These are phyloP conservation scores for Saturnispora galanensis DNA, from an alignment of 805 yeast species.

Conservation along the genomic window DNA sequence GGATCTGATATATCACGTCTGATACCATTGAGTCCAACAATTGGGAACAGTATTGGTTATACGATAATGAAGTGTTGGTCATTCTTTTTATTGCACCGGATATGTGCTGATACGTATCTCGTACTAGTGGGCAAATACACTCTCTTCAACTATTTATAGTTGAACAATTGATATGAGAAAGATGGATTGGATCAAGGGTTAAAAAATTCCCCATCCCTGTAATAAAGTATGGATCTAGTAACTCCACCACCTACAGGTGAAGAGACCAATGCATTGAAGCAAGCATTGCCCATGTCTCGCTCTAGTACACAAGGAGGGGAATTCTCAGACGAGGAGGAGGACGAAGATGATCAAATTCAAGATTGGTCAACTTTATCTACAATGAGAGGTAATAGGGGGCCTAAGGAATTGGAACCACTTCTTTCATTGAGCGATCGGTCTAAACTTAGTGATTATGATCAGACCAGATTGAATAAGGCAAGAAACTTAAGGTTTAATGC, in stretches of 20 bases:
- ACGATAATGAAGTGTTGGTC: constrained; percentile 19
- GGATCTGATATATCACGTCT: constrained; percentile 27
- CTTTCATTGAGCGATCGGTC: constrained; percentile 7
- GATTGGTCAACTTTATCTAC: constrained; percentile 40
- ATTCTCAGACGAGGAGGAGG: constrained; percentile 20
- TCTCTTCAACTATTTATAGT: too few species aligned
- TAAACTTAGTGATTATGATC: constrained; percentile 22
- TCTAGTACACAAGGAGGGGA: constrained; percentile 2
- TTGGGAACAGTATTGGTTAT: constrained; percentile 23
- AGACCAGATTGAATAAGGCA: constrained; percentile 36
- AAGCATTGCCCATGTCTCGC: neutral
- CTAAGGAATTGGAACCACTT: constrained; percentile 71
- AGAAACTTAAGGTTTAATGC: constrained; percentile 68
- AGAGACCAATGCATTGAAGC: neutral
- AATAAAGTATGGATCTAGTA: neutral
- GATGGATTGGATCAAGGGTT: too few species aligned
- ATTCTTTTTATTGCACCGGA: neutral
- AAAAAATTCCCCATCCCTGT: neutral
- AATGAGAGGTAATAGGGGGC: constrained; percentile 61
- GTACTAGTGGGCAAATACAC: neutral
- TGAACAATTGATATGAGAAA: too few species aligned
- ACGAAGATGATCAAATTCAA: constrained; percentile 33
- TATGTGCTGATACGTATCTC: neutral
- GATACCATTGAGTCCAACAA: constrained; percentile 26
- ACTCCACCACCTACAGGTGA: neutral